A percentile compares a stretch with the other conserved stretches of the same genome.
Evolutionary conservation across 2,329 filamentous ascomycete species (phyloP).

Genomic region (Zymoseptoria tritici): DNA sequence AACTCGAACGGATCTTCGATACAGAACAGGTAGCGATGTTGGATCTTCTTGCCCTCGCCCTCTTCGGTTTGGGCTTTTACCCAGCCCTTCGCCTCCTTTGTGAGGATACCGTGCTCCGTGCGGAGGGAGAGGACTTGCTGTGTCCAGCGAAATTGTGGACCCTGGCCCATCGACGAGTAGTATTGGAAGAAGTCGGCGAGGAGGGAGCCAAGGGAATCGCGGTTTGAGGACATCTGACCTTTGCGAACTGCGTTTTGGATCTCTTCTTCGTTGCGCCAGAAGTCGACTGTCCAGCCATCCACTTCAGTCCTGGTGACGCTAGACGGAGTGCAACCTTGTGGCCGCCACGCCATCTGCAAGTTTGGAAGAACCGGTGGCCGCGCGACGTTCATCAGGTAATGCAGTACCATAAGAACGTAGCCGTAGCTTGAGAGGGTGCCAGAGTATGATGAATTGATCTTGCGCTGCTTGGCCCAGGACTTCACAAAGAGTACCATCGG

Average conservation of each 20-base stretch:
- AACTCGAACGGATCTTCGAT: slow-evolving; percentile 89
- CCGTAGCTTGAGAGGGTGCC: slow-evolving; percentile 85
- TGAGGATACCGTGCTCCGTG: slow-evolving; percentile 58
- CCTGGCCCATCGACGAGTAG: slow-evolving; percentile 55
- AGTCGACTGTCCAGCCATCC: slow-evolving; percentile 61
- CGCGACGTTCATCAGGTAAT: slow-evolving; percentile 79
- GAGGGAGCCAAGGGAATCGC: slow-evolving; percentile 61
- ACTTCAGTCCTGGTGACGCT: slow-evolving; percentile 21
- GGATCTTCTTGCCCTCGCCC: slow-evolving; percentile 51
- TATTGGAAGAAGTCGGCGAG: slow-evolving; percentile 84
- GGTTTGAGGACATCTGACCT: slow-evolving; percentile 59
- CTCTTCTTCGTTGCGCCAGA: slow-evolving; percentile 67
- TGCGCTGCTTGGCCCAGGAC: slow-evolving; percentile 77
- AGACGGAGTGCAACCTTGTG: slow-evolving; percentile 28
- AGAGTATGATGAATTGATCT: slow-evolving; percentile 79
- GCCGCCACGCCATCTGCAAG: slow-evolving; percentile 54
- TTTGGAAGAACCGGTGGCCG: slow-evolving; percentile 79
- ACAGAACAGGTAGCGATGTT: slow-evolving; percentile 75
- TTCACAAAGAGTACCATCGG: slow-evolving; percentile 81
- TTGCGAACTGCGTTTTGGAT: slow-evolving; percentile 55
- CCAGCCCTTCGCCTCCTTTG: slow-evolving; percentile 77
- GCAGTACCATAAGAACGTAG: slow-evolving; percentile 85
- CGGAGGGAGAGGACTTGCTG: slow-evolving; percentile 72
- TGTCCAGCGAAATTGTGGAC: slow-evolving; percentile 68
- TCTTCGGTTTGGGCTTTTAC: slow-evolving; percentile 68